Base-by-base conservation (phyloP, 495 filamentous ascomycete species). In the Astrothelium macrocarpum region DNA sequence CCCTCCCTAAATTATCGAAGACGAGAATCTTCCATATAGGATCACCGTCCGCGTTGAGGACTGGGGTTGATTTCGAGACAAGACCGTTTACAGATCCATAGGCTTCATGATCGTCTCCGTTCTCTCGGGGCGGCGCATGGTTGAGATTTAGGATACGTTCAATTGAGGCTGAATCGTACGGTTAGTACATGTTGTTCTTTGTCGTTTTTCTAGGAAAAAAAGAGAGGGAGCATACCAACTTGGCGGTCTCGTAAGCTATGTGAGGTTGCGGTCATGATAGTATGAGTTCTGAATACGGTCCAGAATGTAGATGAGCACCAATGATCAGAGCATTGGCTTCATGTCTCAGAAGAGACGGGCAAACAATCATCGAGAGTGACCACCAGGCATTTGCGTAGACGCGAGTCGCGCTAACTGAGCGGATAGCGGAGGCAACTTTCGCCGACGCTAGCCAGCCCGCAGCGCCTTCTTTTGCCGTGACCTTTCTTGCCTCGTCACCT, bases 141-240 rank as follows among this genome's bases (percentile, higher is more conserved):
- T 98, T 98, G 70, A 98, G 77, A 75, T 96, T 97, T 68, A 98
- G 85, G 68, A 98, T 90, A 76, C 91, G 95, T 78, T 95, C 90
- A 68, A 98, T 90, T 1, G 92, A 95, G 59, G 87, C 95, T 98
- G 69, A 9, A 9, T 49, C 42, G 59, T 39, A 39, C 25, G 64
- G 34, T 68, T 63, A 79, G 71, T 72, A 43, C 31, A 65, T 60
- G 61, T 69, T 39, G 49, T 45, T 63, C 46, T 49, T 62, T 62
- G 46, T 60, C 29, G 9, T n/a, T 29, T 46, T n/a, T n/a, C n/a
- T n/a, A n/a, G n/a, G n/a, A n/a, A n/a, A n/a, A n/a, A n/a, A n/a
- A 64, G 64, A 68, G 65, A 70, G 73, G 75, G 80, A 59, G 66
- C 82, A 71, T 82, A 97, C 94, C 87, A 77, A 97, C 89, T 85